Evolutionary conservation across 331 rosid genomes (phyloP).

Genomic region (Malus hybrid): DNA sequence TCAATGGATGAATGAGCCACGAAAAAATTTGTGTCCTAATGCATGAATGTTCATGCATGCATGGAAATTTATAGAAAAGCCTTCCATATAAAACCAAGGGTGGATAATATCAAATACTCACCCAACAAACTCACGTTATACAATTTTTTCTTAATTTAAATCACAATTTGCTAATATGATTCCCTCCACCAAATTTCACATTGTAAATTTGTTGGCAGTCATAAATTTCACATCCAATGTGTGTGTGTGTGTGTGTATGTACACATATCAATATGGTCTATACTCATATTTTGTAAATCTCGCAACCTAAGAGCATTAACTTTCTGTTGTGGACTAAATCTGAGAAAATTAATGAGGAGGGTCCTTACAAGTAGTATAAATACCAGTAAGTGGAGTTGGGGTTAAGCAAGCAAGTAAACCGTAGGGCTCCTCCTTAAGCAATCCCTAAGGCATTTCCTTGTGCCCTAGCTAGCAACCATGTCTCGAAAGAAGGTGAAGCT

Average conservation of each 20-base stretch:
- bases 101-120: not conserved
- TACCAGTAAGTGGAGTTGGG: not conserved
- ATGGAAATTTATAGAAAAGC: not conserved
- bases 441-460: not conserved
- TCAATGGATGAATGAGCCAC: not conserved
- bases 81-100: not conserved
- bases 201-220: not conserved
- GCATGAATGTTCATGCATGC: not conserved
- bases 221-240: not conserved
- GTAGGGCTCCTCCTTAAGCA: not conserved
- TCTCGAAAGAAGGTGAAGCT: constrained; percentile 51
- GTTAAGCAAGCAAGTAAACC: not conserved
- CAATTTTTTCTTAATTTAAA: too few relatives aligned
- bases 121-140: not conserved
- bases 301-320: not conserved
- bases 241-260: too few relatives aligned
- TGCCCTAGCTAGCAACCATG: constrained; percentile 19
- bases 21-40: too few relatives aligned
- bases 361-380: not conserved
- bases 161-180: too few relatives aligned
- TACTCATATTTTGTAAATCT: too few relatives aligned
- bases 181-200: not conserved
- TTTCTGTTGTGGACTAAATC: not conserved
- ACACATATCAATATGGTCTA: too few relatives aligned
- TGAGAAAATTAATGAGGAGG: not conserved